These are phyloP conservation scores for Eucalyptus tenuipes DNA, from an alignment of 345 rosid species.

Conservation along the genomic window DNA sequence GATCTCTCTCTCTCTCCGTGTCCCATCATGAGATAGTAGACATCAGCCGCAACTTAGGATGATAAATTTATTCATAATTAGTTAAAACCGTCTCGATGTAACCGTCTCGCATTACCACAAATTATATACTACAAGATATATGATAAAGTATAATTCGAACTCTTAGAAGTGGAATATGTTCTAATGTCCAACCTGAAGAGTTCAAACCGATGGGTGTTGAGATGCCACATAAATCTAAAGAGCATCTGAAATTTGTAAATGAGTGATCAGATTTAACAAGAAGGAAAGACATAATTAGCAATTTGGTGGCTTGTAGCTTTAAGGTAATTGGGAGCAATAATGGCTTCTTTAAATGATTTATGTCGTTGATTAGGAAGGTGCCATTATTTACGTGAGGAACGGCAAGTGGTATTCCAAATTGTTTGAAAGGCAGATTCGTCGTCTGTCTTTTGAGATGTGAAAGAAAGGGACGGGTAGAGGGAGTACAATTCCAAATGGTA, in stretches of 20 bases:
- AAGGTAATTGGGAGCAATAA: background rate
- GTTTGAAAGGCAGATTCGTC: background rate
- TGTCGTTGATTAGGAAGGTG: background rate
- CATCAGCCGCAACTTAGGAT: background rate
- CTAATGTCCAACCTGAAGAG: background rate
- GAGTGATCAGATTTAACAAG: background rate
- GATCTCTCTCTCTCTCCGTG: background rate
- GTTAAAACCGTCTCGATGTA: background rate
- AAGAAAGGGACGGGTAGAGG: background rate
- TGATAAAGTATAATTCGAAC: background rate
- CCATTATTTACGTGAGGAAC: background rate
- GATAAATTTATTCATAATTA: background rate
- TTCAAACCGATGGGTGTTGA: accelerated
- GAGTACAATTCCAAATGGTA: background rate
- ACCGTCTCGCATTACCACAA: background rate
- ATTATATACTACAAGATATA: background rate
- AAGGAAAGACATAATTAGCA: background rate
- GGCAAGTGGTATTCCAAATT: background rate
- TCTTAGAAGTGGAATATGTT: background rate
- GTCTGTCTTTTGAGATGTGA: background rate
- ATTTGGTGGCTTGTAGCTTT: background rate
- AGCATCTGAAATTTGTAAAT: background rate
- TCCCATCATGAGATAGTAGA: background rate
- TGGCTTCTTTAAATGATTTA: background rate
- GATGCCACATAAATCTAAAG: accelerated